A percentile compares a stretch with the other conserved stretches of the same genome.
Evolutionary conservation across 2,329 filamentous ascomycete genomes (phyloP).

Genomic region (Cladosporium phlei): DNA sequence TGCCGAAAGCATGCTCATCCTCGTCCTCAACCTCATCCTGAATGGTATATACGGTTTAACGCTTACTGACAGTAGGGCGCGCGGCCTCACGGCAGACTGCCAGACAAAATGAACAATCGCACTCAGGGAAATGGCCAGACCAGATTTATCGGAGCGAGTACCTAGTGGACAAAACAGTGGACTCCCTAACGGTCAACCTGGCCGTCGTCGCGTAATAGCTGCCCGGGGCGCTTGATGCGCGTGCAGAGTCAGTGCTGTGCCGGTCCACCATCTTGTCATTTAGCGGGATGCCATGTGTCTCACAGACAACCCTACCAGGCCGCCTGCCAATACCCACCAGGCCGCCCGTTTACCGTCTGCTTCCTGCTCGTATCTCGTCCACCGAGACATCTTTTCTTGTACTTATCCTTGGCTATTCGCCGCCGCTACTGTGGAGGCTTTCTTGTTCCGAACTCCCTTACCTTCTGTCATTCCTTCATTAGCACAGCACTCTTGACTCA

Average conservation of each 20-base stretch:
- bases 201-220: not conserved
- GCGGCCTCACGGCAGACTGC: too few relatives aligned
- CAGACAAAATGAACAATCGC: not conserved
- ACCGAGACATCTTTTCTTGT: conserved; percentile 14
- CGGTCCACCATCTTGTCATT: conserved; percentile 12
- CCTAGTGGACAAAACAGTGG: not conserved
- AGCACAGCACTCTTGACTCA: conserved; percentile 17
- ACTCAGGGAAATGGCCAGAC: not conserved
- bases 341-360: conserved; percentile 10
- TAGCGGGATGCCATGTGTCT: conserved; percentile 20
- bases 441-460: conserved; percentile 19
- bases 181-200: not conserved
- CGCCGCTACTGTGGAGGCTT: conserved; percentile 7
- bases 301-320: conserved; percentile 20
- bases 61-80: too few relatives aligned
- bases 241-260: conserved; percentile 14
- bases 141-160: too few relatives aligned
- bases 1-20: conserved; percentile 4
- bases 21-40: too few relatives aligned
- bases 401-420: conserved; percentile 12
- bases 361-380: conserved; percentile 16
- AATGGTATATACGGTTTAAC: too few relatives aligned
- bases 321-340: conserved; percentile 8
- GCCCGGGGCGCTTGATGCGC: conserved; percentile 14
- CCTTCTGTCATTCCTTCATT: conserved; percentile 20